Conservation (phyloP, 192 early-diverging fungal genomes). For the Haplosporangium gracile region DNA sequence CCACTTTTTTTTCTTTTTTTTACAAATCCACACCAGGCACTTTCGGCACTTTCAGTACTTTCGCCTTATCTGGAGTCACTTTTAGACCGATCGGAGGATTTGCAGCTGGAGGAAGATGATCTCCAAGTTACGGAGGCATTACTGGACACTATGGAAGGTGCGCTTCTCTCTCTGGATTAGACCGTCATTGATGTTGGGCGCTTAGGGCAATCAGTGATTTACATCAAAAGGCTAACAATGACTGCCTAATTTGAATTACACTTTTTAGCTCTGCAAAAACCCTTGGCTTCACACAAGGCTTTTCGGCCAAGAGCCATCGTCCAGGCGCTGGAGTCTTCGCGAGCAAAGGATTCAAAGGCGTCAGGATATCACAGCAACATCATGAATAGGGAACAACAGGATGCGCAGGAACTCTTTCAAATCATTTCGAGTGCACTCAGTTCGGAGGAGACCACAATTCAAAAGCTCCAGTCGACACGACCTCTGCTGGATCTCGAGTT, state of each 20-base stretch:
- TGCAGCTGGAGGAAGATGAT: constrained; percentile 29
- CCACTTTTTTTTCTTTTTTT: constrained; percentile 1
- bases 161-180: neutral
- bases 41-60: constrained; percentile 56
- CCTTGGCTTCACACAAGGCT: constrained; percentile 42
- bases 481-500: constrained; percentile 39
- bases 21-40: constrained; percentile 40
- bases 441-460: constrained; percentile 64
- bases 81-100: constrained; percentile 25
- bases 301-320: constrained; percentile 76
- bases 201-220: neutral
- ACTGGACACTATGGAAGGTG: constrained; percentile 53
- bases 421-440: constrained; percentile 80
- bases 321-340: constrained; percentile 63
- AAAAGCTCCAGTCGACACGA: constrained; percentile 23
- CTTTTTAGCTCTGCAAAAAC: constrained; percentile 50
- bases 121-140: constrained; percentile 40
- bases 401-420: constrained; percentile 92
- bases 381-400: constrained; percentile 83
- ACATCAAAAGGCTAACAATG: constrained; percentile 18
- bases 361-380: constrained; percentile 63
- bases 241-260: constrained; percentile 16
- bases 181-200: neutral
- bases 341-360: constrained; percentile 34
- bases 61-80: constrained; percentile 58